These are phyloP conservation scores for Sechiopsis laciniata DNA, from an alignment of 306 rosid species.

Conservation along the genomic window DNA sequence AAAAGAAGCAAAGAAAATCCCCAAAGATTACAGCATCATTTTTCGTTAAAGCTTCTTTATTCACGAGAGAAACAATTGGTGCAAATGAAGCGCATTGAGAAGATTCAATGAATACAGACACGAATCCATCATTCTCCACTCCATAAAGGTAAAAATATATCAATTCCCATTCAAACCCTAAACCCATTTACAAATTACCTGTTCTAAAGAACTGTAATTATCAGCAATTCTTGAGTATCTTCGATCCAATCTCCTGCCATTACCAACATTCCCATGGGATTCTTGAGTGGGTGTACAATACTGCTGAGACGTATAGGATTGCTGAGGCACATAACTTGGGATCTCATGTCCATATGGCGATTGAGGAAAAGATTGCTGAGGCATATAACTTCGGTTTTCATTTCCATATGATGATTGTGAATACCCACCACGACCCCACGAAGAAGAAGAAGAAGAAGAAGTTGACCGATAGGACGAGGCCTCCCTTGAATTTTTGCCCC, in stretches of 20 bases:
- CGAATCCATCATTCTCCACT: not conserved
- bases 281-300: conserved; percentile 25
- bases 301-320: conserved; percentile 31
- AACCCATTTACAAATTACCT: conserved; percentile 37
- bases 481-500: conserved; percentile 64
- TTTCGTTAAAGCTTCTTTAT: not conserved
- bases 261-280: not conserved
- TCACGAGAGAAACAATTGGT: not conserved
- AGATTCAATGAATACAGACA: not conserved
- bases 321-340: conserved; percentile 24
- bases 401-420: conserved; percentile 31
- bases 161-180: conserved; percentile 2
- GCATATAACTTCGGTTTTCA: conserved; percentile 24
- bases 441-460: conserved; percentile 24
- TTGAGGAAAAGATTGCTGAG: conserved; percentile 25
- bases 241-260: conserved; percentile 46
- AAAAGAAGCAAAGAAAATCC: not conserved
- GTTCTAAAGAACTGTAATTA: conserved; percentile 56
- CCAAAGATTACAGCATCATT: not conserved
- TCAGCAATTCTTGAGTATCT: conserved; percentile 78
- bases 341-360: conserved; percentile 29
- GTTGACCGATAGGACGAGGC: conserved; percentile 46
- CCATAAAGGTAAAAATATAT: not conserved
- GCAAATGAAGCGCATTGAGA: conserved; percentile 1
- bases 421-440: conserved; percentile 31